Base-by-base conservation (phyloP, 1,284 basidiomycete species). In the Volvariella volvacea region DNA sequence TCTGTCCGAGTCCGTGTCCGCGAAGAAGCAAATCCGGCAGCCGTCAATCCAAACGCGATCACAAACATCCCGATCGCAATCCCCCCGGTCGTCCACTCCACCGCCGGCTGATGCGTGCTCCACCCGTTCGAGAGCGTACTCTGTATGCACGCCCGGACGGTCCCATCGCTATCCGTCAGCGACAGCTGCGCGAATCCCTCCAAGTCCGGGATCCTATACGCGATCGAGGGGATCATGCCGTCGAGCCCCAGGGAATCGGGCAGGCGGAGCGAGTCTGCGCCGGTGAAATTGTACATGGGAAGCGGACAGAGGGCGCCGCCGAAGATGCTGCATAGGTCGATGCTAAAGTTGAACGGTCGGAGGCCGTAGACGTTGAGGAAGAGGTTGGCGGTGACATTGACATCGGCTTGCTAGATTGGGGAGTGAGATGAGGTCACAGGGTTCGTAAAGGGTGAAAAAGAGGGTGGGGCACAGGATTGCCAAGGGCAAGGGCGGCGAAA, bases 111-210 rank as follows among this genome's bases (percentile, higher is more conserved):
- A 47, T 80, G 78, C 0, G 82, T 78, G 1, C 91, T 89, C 78
- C 84, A 85, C 8, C 94, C 93, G 59, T 98, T 99, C 16, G 88
- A 83, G 3, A 98, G 70, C 1, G 92, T 95, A 6, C 92, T 80
- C 62, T 95, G 92, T 2, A 98, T 74, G 55, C 94, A 99, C 0
- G 92, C 91, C 38, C 85, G 88, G 48, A 89, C 71, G 3, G 80
- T 63, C 38, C 80, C 79, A 1, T 85, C 86, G 39, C 70, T 66
- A 31, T 91, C 80, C 1, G 71, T 76, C 19, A 98, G 74, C 7
- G 83, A 78, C 42, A 99, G 68, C 50, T 91, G 88, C 0, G 83
- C 92, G 52, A 83, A 92, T 1, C 88, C 92, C 61, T 98, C 92
- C 12, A 98, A 73, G 61, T 98, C 88, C 7, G 95, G 95, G 19